Evolutionary conservation across 352 stramenopile species (phyloP).

Genomic region (Phytopythium mirpurense): DNA sequence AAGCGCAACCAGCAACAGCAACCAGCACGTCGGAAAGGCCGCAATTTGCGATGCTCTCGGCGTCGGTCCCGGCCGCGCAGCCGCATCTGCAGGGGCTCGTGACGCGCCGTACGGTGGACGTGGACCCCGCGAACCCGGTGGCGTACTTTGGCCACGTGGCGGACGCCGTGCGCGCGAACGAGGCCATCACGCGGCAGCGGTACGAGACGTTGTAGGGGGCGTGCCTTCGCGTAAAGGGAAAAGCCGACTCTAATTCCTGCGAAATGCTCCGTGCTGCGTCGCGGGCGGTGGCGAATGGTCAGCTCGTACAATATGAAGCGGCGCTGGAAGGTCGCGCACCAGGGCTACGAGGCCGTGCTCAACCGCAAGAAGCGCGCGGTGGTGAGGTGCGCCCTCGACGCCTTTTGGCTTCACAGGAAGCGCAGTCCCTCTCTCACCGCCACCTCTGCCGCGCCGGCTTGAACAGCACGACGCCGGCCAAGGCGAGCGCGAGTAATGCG

Average conservation of each 20-base stretch:
- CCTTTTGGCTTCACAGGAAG: background rate
- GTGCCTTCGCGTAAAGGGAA: no score
- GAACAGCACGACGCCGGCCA: conserved; percentile 6
- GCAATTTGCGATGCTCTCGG: conserved; percentile 1
- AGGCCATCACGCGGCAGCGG: conserved; percentile 46
- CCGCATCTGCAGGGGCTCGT: conserved; percentile 67
- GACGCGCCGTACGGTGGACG: conserved; percentile 37
- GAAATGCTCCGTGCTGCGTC: no score
- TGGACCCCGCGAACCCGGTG: conserved; percentile 48
- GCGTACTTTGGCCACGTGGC: conserved; percentile 76
- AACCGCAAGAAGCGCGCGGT: conserved; percentile 61
- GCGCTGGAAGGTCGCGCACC: conserved; percentile 41
- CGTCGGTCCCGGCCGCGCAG: conserved; percentile 14
- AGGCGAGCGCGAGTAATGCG: conserved; percentile 15
- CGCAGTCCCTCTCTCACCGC: background rate
- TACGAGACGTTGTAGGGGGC: no score
- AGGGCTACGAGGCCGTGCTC: conserved; percentile 73
- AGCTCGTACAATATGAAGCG: conserved; percentile 71
- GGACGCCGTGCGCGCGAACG: conserved; percentile 44
- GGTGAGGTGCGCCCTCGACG: conserved; percentile 14
- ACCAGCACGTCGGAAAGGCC: no score
- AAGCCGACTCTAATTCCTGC: no score
- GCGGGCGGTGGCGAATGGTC: conserved; percentile 3
- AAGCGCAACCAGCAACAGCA: background rate
- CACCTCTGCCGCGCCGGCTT: no score